Conservation (phyloP, 108 stramenopile genomes). For the Nitzschia sp. region DNA sequence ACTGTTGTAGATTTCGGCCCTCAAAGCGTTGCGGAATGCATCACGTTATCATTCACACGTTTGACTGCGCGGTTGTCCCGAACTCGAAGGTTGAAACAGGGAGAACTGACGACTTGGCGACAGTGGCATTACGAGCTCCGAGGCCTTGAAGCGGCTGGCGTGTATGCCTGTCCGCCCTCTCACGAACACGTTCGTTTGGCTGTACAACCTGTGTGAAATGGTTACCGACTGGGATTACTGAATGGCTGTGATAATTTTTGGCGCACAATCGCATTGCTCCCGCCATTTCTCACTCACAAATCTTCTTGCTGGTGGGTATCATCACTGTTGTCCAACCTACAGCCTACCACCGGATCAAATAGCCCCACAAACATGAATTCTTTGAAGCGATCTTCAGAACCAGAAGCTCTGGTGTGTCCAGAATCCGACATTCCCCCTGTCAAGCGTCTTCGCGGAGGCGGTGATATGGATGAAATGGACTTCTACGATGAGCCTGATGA, state of each 20-base stretch:
- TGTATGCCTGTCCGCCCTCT: background rate
- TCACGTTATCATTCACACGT: background rate
- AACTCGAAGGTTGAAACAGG: background rate
- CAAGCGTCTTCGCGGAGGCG: conserved; percentile 65
- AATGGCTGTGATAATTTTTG: conserved; percentile 18
- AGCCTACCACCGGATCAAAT: background rate
- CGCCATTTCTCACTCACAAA: background rate
- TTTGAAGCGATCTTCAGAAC: background rate
- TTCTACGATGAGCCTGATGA: conserved; percentile 24
- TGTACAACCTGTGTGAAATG: conserved; percentile 6
- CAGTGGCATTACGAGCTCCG: conserved; percentile 22
- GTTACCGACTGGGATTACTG: background rate
- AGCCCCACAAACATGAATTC: background rate
- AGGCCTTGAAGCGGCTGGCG: background rate
- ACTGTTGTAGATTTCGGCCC: conserved; percentile 1
- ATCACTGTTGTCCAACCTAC: background rate
- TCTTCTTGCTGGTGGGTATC: background rate
- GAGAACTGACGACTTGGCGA: conserved; percentile 8
- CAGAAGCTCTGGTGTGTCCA: background rate
- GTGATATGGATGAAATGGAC: conserved; percentile 13
- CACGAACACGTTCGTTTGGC: background rate
- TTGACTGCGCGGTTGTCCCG: conserved; percentile 2
- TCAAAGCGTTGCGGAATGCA: conserved; percentile 1
- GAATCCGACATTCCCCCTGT: background rate
- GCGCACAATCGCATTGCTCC: conserved; percentile 1